phyloP scores from a whole-genome alignment of 2,329 filamentous ascomycete genomes.

The Paecilomyces sp. region DNA sequence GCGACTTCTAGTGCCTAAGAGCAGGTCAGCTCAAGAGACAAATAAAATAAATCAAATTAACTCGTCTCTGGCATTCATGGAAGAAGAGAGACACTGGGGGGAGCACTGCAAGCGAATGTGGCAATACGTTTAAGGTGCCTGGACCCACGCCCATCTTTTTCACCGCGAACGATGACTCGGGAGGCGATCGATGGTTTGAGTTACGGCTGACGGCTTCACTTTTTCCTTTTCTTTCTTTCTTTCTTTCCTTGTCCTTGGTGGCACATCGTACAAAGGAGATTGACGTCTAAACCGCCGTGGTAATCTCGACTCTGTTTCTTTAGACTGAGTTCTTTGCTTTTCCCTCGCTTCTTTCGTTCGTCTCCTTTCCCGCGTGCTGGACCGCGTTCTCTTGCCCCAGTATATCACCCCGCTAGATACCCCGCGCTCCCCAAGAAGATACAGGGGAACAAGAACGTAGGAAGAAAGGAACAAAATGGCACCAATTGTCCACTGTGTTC shows the following conservation, averaged over 20 bases:
- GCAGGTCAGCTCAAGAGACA: no score
- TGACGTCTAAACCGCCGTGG: neutral
- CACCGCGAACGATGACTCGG: neutral
- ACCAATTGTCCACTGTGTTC: slow-evolving; percentile 38
- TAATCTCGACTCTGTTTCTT: neutral
- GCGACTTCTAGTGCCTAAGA: neutral
- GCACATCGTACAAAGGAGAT: neutral
- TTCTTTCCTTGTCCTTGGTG: neutral
- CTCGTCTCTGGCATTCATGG: no score
- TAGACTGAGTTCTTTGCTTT: no score
- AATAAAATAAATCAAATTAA: no score
- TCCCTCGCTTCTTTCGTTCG: no score
- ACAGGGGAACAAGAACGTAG: neutral
- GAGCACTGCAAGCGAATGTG: neutral
- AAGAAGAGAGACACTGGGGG: neutral
- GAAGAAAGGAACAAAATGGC: slow-evolving; percentile 22
- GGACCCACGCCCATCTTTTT: neutral
- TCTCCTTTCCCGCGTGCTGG: neutral
- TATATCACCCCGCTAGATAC: neutral
- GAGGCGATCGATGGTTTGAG: neutral
- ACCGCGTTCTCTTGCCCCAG: neutral
- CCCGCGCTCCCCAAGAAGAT: neutral
- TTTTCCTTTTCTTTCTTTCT: neutral
- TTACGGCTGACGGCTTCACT: neutral
- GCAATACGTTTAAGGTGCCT: neutral